A percentile compares a stretch with the other conserved stretches of the same genome.
Conservation (phyloP, 805 yeast species). For the Isabelozyma gotoi region DNA sequence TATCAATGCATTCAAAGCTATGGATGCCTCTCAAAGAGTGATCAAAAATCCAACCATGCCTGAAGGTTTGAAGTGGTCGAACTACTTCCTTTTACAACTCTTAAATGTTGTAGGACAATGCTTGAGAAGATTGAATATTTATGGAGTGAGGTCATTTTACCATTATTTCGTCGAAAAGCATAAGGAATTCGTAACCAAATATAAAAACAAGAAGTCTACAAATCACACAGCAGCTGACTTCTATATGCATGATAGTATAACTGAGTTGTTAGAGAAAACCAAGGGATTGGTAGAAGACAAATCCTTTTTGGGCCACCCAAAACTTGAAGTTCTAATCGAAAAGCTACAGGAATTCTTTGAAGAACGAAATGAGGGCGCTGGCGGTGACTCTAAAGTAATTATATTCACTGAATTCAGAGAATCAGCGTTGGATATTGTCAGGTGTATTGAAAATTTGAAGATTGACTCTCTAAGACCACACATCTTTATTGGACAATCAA, state of each 20-base stretch:
- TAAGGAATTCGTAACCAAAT: constrained; percentile 58
- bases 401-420: constrained; percentile 87
- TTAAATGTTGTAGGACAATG: constrained; percentile 74
- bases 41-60: constrained; percentile 52
- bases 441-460: constrained; percentile 47
- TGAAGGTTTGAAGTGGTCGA: constrained; percentile 75
- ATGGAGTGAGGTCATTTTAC: constrained; percentile 80
- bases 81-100: constrained; percentile 58
- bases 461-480: constrained; percentile 55
- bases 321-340: constrained; percentile 57
- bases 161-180: constrained; percentile 61
- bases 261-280: constrained; percentile 43
- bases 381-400: constrained; percentile 75
- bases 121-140: constrained; percentile 66
- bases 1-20: constrained; percentile 68
- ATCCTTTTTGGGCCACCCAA: constrained; percentile 63
- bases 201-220: constrained; percentile 55
- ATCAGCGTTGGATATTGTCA: constrained; percentile 85
- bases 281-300: constrained; percentile 41
- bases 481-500: constrained; percentile 90
- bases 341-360: constrained; percentile 59
- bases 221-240: constrained; percentile 64
- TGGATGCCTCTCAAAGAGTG: constrained; percentile 65
- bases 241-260: constrained; percentile 52
- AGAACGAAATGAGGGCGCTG: too few species aligned